These are phyloP conservation scores for Drosera capensis DNA, from an alignment of 148 eudicot genomes.

Conservation along the genomic window DNA sequence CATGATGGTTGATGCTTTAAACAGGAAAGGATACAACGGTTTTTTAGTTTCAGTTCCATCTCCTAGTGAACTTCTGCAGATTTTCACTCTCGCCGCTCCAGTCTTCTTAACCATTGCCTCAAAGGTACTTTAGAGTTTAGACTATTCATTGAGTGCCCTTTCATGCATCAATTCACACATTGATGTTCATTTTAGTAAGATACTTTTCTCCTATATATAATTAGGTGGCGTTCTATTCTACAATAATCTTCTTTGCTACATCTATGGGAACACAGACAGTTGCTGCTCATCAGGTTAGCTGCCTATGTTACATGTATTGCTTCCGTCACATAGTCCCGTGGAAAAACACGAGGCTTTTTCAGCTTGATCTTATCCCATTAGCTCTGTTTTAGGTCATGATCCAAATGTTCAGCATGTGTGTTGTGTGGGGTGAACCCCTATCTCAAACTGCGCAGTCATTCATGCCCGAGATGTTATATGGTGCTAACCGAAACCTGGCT, in stretches of 20 bases:
- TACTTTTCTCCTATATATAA: constrained; percentile 3
- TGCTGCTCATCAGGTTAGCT: constrained; percentile 91
- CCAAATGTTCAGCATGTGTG: constrained; percentile 59
- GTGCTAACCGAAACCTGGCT: constrained; percentile 52
- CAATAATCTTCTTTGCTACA: constrained; percentile 70
- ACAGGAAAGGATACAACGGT: constrained; percentile 72
- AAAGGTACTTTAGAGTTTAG: constrained; percentile 72
- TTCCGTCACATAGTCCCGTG: neutral
- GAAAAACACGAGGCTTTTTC: neutral
- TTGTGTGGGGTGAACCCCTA: constrained; percentile 92
- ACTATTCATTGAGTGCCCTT: no score
- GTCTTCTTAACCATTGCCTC: constrained; percentile 76
- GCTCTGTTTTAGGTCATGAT: constrained; percentile 48
- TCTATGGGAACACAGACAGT: constrained; percentile 78
- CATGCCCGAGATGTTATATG: constrained; percentile 91
- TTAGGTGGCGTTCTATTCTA: constrained; percentile 71
- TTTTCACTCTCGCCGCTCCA: constrained; percentile 66
- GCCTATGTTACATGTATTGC: neutral
- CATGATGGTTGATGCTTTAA: constrained; percentile 65
- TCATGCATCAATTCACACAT: neutral
- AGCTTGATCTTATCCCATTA: neutral
- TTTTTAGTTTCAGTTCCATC: constrained; percentile 51
- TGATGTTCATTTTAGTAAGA: neutral
- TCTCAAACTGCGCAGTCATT: constrained; percentile 97
- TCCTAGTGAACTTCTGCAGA: constrained; percentile 38